These are phyloP conservation scores for Pseudovirgaria hyperparasitica DNA, from an alignment of 2,329 filamentous ascomycete species.

Conservation along the genomic window DNA sequence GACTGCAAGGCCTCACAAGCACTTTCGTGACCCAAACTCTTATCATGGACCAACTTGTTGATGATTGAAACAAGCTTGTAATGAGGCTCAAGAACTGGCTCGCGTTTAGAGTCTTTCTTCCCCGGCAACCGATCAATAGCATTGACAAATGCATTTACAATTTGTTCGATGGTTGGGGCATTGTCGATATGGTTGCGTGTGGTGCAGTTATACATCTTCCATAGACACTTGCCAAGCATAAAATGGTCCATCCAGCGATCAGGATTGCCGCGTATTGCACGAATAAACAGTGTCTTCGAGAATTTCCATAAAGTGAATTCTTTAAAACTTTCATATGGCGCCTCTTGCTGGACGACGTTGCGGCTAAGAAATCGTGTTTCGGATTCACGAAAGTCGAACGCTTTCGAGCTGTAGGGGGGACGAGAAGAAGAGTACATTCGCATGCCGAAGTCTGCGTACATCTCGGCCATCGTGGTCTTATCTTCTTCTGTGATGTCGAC, in stretches of 20 bases:
- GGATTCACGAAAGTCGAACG: conserved; percentile 47
- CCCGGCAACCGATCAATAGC: conserved; percentile 50
- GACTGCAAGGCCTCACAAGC: conserved; percentile 38
- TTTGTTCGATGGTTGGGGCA: conserved; percentile 26
- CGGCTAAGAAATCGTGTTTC: conserved; percentile 49
- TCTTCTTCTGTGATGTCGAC: conserved; percentile 42
- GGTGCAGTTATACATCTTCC: conserved; percentile 52
- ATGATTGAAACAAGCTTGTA: conserved; percentile 78
- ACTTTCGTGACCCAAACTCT: conserved; percentile 30
- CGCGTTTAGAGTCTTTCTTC: conserved; percentile 48
- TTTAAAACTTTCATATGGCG: conserved; percentile 45
- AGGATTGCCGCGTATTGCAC: conserved; percentile 45
- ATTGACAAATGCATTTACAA: conserved; percentile 44
- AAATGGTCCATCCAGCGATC: conserved; percentile 54
- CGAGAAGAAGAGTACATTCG: conserved; percentile 57
- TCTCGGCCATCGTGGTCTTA: conserved; percentile 45
- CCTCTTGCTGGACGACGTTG: conserved; percentile 30
- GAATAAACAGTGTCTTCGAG: conserved; percentile 46
- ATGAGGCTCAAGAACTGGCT: conserved; percentile 80
- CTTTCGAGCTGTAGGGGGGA: conserved; percentile 54
- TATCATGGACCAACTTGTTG: conserved; percentile 60
- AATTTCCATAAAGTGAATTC: conserved; percentile 52
- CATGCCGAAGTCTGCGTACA: conserved; percentile 56
- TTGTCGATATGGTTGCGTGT: conserved; percentile 22
- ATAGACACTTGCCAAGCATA: conserved; percentile 58